Base-by-base conservation (phyloP, 179 eudicot genomes). In the Carnegiea gigantea region DNA sequence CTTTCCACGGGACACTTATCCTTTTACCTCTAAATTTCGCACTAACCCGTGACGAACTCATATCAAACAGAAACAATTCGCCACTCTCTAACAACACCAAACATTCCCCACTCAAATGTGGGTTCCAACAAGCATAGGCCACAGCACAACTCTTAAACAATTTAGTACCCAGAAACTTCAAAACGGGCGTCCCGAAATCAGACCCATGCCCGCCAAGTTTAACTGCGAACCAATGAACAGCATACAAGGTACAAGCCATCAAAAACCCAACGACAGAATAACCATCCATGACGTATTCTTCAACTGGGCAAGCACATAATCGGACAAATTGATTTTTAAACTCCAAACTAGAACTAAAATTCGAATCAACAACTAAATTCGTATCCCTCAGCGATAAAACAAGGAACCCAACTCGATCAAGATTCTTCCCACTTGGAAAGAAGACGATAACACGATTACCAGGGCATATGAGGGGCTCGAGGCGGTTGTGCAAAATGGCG, bases 1-100 rank as follows among this genome's bases (percentile, higher is more conserved):
- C 88, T 74, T 83, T 78, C 91, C 91, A 93, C 1, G 77, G 43
- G 59, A 91, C 87, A 21, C 74, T 77, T 75, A 92, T 75, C 74
- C 79, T 88, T 82, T 85, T 87, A 46, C 91, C 91, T 76, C 46
- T 76, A 78, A 86, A 77, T 53, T 82, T 46, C 43, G 30, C 75
- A 72, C 46, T 59, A 43, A 74, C 65, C 77, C 80, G 62, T 77
- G 75, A 70, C 72, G 82, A 85, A 57, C 79, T 87, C 79, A 93
- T 71, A 83, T 93, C 92, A 85, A 85, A 79, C 44, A 85, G 46
- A 85, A 82, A 85, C 76, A 85, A 40, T 9, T 71, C 78, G 36
- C 87, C 85, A 60, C 73, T 82, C 68, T 79, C 87, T 43, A 85
- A 85, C 70, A 85, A 79, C 9, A 85, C 68, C 75, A 85, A 77